A percentile compares a stretch with the other conserved stretches of the same genome.
Conservation (phyloP, 305 asterid species). For the Solanum hybrid region DNA sequence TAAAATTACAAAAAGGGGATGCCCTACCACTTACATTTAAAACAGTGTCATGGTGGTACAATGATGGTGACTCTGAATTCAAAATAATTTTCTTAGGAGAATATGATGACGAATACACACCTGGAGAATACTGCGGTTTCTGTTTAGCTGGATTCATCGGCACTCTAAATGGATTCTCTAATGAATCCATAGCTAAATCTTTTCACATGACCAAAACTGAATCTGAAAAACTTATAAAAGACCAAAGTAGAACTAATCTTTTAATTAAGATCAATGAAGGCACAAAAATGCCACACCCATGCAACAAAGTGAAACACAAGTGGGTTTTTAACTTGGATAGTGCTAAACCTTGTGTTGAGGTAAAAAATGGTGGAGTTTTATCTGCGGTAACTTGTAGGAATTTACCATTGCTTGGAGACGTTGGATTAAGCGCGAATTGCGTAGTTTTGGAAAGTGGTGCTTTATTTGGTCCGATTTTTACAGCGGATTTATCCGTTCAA, state of each 20-base stretch:
- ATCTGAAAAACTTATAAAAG: background rate
- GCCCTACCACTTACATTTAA: background rate
- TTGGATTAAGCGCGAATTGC: background rate
- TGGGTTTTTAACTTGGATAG: background rate
- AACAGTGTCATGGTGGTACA: background rate
- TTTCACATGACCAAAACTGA: background rate
- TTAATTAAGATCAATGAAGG: background rate
- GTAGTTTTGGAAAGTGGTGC: background rate
- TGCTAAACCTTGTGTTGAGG: background rate
- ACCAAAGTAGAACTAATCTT: background rate
- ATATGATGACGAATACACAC: background rate
- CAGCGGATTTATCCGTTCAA: background rate
- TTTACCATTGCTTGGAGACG: background rate
- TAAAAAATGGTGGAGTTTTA: background rate
- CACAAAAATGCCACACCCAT: background rate
- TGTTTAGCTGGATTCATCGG: background rate
- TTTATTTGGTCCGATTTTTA: background rate
- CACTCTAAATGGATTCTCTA: background rate
- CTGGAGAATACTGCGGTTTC: background rate
- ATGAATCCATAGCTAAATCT: background rate
- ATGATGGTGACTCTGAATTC: background rate
- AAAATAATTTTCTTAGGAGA: background rate
- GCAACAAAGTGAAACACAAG: background rate
- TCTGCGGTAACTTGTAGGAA: background rate
- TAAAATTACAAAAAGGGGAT: background rate